A percentile compares a stretch with the other conserved stretches of the same genome.
Evolutionary conservation across 2,329 filamentous ascomycete genomes (phyloP).

Genomic region (Fusarium transvaalense): DNA sequence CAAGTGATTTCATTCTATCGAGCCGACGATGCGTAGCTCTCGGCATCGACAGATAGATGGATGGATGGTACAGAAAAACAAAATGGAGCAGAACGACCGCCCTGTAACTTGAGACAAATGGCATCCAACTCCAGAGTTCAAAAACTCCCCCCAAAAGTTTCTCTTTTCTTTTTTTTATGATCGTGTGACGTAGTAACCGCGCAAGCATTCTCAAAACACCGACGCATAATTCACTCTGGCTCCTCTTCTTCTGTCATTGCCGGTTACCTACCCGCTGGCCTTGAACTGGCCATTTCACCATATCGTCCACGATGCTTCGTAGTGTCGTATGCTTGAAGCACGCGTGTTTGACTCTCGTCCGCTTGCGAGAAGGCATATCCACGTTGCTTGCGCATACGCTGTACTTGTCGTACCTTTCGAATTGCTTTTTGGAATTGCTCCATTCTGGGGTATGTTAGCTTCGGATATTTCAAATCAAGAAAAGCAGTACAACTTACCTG

Average conservation of each 20-base stretch:
- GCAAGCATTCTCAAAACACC: slow-evolving; percentile 34
- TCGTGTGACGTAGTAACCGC: slow-evolving; percentile 44
- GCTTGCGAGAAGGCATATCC: slow-evolving; percentile 98
- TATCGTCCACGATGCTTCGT: slow-evolving; percentile 91
- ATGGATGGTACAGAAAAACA: slow-evolving; percentile 24
- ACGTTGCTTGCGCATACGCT: slow-evolving; percentile 98
- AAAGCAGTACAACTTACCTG: slow-evolving; percentile 67
- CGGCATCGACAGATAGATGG: slow-evolving; percentile 26
- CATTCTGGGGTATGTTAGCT: slow-evolving; percentile 73
- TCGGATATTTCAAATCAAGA: background rate
- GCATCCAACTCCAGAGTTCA: slow-evolving; percentile 45
- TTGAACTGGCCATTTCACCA: slow-evolving; percentile 85
- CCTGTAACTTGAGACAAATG: slow-evolving; percentile 38
- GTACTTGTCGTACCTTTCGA: slow-evolving; percentile 96
- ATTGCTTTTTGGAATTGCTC: slow-evolving; percentile 99
- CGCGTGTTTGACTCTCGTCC: slow-evolving; percentile 93
- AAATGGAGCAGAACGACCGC: slow-evolving; percentile 24
- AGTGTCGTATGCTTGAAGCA: slow-evolving; percentile 97
- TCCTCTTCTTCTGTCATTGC: background rate
- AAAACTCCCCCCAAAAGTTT: slow-evolving; percentile 17
- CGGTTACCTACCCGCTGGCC: slow-evolving; percentile 48
- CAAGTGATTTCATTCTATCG: slow-evolving; percentile 25
- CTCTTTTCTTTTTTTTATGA: slow-evolving; percentile 38
- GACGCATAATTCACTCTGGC: slow-evolving; percentile 24
- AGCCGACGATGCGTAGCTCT: slow-evolving; percentile 34